A percentile compares a stretch with the other conserved stretches of the same genome.
Evolutionary conservation across 2,329 filamentous ascomycete genomes (phyloP).

Genomic region (Alternaria hordeiaustralica): DNA sequence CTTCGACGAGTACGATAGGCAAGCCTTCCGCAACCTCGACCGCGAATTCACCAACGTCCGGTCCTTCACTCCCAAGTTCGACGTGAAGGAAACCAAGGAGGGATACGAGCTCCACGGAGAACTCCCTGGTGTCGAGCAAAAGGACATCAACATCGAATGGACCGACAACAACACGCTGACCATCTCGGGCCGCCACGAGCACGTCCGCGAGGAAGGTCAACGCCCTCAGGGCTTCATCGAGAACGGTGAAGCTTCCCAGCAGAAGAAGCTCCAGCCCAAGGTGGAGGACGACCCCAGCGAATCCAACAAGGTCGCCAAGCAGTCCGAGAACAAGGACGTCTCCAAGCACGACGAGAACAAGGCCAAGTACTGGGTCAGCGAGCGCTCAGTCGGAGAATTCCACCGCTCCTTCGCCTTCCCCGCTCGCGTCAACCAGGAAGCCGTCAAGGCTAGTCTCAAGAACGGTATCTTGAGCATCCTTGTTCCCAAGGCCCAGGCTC

Average conservation of each 20-base stretch:
- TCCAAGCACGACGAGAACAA: constrained; percentile 54
- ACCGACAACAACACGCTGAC: constrained; percentile 75
- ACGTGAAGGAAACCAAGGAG: constrained; percentile 72
- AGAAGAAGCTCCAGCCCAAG: constrained; percentile 56
- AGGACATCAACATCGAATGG: constrained; percentile 79
- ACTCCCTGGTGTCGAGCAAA: constrained; percentile 76
- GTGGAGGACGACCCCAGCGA: constrained; percentile 67
- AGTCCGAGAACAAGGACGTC: constrained; percentile 47
- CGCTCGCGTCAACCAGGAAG: constrained; percentile 63
- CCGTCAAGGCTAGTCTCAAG: constrained; percentile 66
- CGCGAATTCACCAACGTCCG: constrained; percentile 44
- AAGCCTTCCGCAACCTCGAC: constrained; percentile 37
- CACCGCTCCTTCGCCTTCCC: constrained; percentile 66
- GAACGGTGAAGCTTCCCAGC: constrained; percentile 27
- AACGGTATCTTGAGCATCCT: constrained; percentile 65
- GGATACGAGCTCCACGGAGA: constrained; percentile 81
- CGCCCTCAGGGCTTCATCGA: constrained; percentile 59
- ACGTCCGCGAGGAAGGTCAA: constrained; percentile 64
- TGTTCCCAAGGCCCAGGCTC: constrained; percentile 62
- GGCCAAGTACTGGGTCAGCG: constrained; percentile 72
- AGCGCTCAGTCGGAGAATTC: constrained; percentile 66
- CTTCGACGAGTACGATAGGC: constrained; percentile 56
- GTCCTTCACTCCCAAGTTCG: constrained; percentile 78
- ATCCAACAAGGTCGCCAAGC: constrained; percentile 33
- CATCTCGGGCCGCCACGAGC: constrained; percentile 73